A percentile compares a stretch with the other conserved stretches of the same genome.
Conservation (phyloP, 2,329 filamentous ascomycete genomes). For the Ophiocordyceps camponoti-floridani region DNA sequence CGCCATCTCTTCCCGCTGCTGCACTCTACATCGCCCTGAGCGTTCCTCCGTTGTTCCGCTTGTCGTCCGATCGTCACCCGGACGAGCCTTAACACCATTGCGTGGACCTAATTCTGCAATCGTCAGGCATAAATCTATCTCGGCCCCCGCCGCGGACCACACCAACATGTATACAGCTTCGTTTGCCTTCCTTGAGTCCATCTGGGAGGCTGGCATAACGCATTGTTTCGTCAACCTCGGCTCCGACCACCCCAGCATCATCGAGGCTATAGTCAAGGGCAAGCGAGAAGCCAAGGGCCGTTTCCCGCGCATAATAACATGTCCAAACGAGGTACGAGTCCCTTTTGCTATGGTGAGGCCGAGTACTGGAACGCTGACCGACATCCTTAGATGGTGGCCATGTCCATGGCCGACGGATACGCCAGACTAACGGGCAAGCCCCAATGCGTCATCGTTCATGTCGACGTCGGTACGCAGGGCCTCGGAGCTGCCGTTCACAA, state of each 20-base stretch:
- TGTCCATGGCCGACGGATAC: constrained; percentile 73
- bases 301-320: constrained; percentile 61
- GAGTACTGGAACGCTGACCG: not conserved
- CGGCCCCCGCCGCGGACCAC: constrained; percentile 5
- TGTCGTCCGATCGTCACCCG: constrained; percentile 1
- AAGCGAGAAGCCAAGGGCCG: constrained; percentile 45
- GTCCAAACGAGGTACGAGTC: constrained; percentile 52
- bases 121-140: constrained; percentile 4
- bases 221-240: constrained; percentile 48
- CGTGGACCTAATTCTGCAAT: not conserved
- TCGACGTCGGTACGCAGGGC: constrained; percentile 68
- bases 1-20: not conserved
- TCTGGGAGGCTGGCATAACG: constrained; percentile 50
- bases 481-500: constrained; percentile 67
- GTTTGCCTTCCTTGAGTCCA: constrained; percentile 66
- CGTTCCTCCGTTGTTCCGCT: not conserved
- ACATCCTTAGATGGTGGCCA: constrained; percentile 51
- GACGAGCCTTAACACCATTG: not conserved
- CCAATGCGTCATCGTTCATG: constrained; percentile 63
- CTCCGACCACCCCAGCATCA: constrained; percentile 58
- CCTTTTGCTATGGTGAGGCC: not conserved
- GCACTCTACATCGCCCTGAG: not conserved
- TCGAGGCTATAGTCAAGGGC: constrained; percentile 65
- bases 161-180: constrained; percentile 50
- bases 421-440: constrained; percentile 54